Conservation (phyloP, 441 rosid genomes). For the Syzygium syzygioides region DNA sequence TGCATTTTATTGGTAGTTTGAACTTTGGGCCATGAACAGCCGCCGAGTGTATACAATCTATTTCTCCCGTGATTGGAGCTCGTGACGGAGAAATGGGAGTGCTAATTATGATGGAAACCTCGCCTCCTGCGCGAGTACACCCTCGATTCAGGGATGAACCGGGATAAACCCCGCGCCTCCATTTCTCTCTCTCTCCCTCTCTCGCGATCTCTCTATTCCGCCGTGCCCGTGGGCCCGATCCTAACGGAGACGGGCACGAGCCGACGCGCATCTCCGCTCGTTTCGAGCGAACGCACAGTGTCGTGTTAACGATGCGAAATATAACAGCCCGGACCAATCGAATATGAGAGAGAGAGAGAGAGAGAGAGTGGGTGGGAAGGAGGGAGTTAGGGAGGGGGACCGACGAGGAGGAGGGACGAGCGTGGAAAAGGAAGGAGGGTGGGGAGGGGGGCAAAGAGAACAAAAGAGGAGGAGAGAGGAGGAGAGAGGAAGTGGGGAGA, state of each 20-base stretch:
- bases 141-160: no score
- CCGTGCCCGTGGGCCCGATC: no score
- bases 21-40: no score
- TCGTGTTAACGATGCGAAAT: background rate
- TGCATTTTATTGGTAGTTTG: no score
- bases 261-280: accelerated
- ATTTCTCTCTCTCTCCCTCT: no score
- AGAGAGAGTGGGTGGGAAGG: background rate
- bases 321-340: background rate
- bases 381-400: background rate
- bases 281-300: background rate
- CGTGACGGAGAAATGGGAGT: no score
- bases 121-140: no score
- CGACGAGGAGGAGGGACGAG: background rate
- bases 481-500: slow-evolving; percentile 23
- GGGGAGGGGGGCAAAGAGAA: background rate
- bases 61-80: no score
- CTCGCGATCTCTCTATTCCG: no score
- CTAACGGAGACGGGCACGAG: background rate
- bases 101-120: no score
- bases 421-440: background rate
- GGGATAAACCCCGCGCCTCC: no score
- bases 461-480: background rate
- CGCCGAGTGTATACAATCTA: no score
- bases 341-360: background rate